Conservation (phyloP, 108 stramenopile genomes). For the Aurantiochytrium sp. region DNA sequence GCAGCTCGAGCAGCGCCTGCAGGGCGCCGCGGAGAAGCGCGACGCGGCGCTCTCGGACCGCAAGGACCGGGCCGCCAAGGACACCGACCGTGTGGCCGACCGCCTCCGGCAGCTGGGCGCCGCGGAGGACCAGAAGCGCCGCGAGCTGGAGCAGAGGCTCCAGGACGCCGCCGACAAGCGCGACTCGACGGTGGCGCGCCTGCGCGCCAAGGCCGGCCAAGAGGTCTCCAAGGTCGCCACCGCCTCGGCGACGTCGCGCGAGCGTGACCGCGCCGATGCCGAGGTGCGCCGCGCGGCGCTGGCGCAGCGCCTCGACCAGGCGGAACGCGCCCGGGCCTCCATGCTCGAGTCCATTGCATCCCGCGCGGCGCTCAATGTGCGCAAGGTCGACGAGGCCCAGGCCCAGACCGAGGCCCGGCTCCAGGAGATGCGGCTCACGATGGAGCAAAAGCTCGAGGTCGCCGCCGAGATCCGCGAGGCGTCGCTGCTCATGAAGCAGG, state of each 20-base stretch:
- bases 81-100: background rate
- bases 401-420: background rate
- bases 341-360: background rate
- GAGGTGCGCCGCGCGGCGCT: background rate
- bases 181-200: background rate
- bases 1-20: conserved; percentile 15
- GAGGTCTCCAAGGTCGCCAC: background rate
- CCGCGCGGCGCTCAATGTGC: background rate
- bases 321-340: background rate
- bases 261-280: background rate
- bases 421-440: background rate
- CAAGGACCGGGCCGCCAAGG: background rate
- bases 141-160: conserved; percentile 2
- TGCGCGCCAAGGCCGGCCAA: background rate
- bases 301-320: background rate
- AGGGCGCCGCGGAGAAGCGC: background rate
- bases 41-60: background rate
- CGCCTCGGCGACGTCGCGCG: background rate
- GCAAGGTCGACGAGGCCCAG: background rate
- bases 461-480: conserved; percentile 7
- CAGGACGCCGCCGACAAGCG: conserved; percentile 15
- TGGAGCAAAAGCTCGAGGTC: conserved; percentile 17
- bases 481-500: background rate
- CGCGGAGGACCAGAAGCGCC: background rate
- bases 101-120: background rate